Evolutionary conservation across 352 stramenopile genomes (phyloP).

Genomic region (Phytophthora pistaciae): DNA sequence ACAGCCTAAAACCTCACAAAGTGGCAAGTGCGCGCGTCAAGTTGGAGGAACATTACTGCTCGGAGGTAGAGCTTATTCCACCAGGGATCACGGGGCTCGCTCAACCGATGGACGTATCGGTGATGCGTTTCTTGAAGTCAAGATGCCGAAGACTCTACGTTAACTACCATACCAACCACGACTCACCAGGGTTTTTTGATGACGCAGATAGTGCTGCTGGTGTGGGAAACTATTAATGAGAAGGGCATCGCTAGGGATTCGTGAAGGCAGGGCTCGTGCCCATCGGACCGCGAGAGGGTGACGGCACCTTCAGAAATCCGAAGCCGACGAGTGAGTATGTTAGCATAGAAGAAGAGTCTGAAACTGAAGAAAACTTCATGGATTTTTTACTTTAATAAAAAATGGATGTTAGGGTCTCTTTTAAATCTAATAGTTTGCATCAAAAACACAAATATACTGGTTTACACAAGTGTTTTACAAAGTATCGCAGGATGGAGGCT

Average conservation of each 20-base stretch:
- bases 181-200: neutral
- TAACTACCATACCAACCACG: neutral
- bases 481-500: too few relatives aligned
- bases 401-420: neutral
- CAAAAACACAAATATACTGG: too few relatives aligned
- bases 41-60: neutral
- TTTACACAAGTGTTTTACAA: too few relatives aligned
- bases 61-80: neutral
- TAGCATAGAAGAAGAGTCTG: neutral
- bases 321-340: neutral
- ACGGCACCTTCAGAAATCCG: neutral
- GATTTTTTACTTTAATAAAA: neutral
- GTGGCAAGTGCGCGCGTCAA: neutral
- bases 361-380: neutral
- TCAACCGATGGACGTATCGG: neutral
- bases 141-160: neutral
- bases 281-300: neutral
- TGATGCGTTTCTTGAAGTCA: neutral
- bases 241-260: neutral
- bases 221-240: neutral
- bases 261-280: neutral
- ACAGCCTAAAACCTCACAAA: neutral
- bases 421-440: too few relatives aligned
- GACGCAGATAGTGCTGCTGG: neutral
- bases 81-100: neutral